Conservation (phyloP, 2,329 filamentous ascomycete species). For the Proliferodiscus dingleyae region DNA sequence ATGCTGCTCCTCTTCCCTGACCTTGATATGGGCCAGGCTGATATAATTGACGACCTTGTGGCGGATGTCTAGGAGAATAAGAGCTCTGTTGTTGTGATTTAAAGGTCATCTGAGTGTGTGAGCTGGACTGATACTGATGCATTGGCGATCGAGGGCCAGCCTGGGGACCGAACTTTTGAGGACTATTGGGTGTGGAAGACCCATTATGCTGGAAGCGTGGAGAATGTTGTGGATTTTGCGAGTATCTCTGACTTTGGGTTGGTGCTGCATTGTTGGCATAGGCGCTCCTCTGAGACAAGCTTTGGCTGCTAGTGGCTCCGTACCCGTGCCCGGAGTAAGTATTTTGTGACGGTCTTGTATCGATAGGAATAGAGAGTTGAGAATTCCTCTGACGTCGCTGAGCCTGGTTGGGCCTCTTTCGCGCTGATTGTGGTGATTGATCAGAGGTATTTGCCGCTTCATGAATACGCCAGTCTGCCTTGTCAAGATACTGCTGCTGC, state of each 20-base stretch:
- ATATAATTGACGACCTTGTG: conserved; percentile 29
- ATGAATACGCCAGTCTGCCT: conserved; percentile 18
- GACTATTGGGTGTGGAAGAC: conserved; percentile 18
- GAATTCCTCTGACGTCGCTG: conserved; percentile 59
- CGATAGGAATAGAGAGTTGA: conserved; percentile 52
- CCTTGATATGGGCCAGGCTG: conserved; percentile 20
- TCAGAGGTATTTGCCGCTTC: not conserved
- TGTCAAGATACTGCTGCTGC: conserved; percentile 21
- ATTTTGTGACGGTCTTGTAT: conserved; percentile 36
- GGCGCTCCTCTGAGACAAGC: conserved; percentile 28
- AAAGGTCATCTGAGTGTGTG: conserved; percentile 3
- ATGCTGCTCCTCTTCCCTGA: conserved; percentile 15
- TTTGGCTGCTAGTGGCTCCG: conserved; percentile 7
- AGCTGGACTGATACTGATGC: conserved; percentile 13
- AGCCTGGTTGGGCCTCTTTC: conserved; percentile 56
- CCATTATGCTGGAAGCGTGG: conserved; percentile 15
- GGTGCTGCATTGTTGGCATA: conserved; percentile 19
- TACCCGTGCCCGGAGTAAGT: conserved; percentile 27
- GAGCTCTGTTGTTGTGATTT: conserved; percentile 10
- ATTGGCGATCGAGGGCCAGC: conserved; percentile 32
- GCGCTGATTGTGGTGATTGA: conserved; percentile 24
- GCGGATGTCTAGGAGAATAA: conserved; percentile 14
- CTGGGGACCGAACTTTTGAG: conserved; percentile 14
- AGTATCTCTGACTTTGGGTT: conserved; percentile 12
- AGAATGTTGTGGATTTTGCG: conserved; percentile 19